These are phyloP conservation scores for Colletotrichum gigasporum DNA, from an alignment of 2,329 filamentous ascomycete species.

Conservation along the genomic window DNA sequence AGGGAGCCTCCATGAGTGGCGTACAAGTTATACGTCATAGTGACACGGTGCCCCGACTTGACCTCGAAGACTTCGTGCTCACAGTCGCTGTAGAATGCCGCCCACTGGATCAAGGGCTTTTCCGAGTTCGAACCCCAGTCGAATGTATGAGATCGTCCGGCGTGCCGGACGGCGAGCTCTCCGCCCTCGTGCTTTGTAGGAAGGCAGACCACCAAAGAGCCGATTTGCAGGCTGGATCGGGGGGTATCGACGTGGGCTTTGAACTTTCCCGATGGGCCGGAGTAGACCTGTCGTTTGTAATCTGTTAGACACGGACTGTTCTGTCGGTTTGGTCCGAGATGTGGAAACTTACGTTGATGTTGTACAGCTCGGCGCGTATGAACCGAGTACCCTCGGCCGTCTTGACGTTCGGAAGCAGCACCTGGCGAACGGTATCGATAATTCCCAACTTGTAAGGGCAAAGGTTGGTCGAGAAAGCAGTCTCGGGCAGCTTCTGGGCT, in stretches of 20 bases:
- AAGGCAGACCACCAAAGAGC: constrained; percentile 63
- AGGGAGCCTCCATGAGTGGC: constrained; percentile 35
- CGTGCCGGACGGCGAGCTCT: constrained; percentile 52
- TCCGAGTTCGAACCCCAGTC: constrained; percentile 46
- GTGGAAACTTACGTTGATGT: constrained; percentile 56
- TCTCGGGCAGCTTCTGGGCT: constrained; percentile 59
- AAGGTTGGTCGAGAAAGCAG: constrained; percentile 58
- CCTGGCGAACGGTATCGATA: constrained; percentile 57
- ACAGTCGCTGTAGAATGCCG: constrained; percentile 63
- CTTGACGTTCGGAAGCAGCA: constrained; percentile 46
- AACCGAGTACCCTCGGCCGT: constrained; percentile 37
- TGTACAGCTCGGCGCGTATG: constrained; percentile 64
- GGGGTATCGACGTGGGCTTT: constrained; percentile 64
- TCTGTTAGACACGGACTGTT: too few species aligned
- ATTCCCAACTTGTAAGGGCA: constrained; percentile 61
- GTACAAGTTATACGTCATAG: constrained; percentile 69
- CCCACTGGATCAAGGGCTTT: constrained; percentile 48
- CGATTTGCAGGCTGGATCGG: constrained; percentile 57
- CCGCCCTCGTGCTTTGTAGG: constrained; percentile 49
- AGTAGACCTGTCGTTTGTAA: constrained; percentile 53
- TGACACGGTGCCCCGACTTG: constrained; percentile 61
- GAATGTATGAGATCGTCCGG: constrained; percentile 44
- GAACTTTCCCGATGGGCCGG: constrained; percentile 59
- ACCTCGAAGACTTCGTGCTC: constrained; percentile 62
- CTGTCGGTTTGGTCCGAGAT: too few species aligned